Evolutionary conservation across 1,284 basidiomycete genomes (phyloP).

Genomic region (Microbotryum lychnidis-dioicae): DNA sequence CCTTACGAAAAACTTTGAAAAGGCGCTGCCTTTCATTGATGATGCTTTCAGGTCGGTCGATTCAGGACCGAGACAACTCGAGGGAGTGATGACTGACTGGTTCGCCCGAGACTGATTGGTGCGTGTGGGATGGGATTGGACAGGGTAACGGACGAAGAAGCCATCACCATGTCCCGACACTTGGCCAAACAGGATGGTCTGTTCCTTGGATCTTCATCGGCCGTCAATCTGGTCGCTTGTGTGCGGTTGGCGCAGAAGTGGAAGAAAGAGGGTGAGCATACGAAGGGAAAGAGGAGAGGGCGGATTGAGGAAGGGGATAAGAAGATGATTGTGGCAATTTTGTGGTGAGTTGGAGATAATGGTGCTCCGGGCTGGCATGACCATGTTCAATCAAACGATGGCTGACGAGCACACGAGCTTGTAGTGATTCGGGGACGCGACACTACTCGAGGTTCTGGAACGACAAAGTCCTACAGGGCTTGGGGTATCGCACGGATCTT

Average conservation of each 20-base stretch:
- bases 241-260: conserved; percentile 65
- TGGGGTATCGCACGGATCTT: neutral
- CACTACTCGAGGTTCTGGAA: conserved; percentile 36
- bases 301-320: conserved; percentile 29
- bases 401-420: neutral
- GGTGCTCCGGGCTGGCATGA: neutral
- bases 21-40: conserved; percentile 70
- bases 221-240: conserved; percentile 88
- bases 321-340: conserved; percentile 67
- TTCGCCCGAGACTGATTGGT: neutral
- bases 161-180: conserved; percentile 84
- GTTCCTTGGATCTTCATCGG: conserved; percentile 91
- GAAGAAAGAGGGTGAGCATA: conserved; percentile 50
- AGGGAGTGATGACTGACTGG: neutral
- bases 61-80: neutral
- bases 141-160: conserved; percentile 80
- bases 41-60: conserved; percentile 67
- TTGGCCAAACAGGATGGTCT: conserved; percentile 81
- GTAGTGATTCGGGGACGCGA: conserved; percentile 33
- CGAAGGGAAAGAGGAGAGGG: conserved; percentile 20
- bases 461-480: conserved; percentile 19
- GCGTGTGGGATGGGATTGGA: no score
- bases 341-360: conserved; percentile 45
- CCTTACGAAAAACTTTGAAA: conserved; percentile 70
- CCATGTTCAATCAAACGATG: conserved; percentile 1